These are phyloP conservation scores for Elsinoe batatas DNA, from an alignment of 2,329 filamentous ascomycete species.

Conservation along the genomic window DNA sequence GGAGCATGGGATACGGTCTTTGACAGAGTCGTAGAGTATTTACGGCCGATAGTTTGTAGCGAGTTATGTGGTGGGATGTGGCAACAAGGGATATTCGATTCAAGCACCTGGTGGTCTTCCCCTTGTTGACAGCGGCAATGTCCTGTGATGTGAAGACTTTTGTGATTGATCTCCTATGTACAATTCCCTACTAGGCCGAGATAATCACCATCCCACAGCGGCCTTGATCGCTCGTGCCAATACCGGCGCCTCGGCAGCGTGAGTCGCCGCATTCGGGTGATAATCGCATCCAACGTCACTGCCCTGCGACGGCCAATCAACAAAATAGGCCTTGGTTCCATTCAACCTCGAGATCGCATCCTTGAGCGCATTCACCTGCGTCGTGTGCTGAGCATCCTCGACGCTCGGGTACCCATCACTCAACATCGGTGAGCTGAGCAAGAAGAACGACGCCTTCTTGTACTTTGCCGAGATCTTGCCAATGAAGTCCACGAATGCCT, in stretches of 20 bases:
- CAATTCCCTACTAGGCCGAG: not conserved
- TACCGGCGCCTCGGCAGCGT: not conserved
- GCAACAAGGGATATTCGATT: not conserved
- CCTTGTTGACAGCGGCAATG: not conserved
- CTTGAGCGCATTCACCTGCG: conserved; percentile 28
- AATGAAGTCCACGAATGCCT: conserved; percentile 30
- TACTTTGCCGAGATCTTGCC: conserved; percentile 29
- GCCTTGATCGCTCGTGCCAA: not conserved
- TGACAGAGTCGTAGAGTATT: not conserved
- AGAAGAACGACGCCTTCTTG: conserved; percentile 30
- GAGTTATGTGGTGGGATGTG: not conserved
- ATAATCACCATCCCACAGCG: not conserved
- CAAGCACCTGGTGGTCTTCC: not conserved
- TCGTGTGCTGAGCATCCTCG: conserved; percentile 32
- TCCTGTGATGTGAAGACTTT: not conserved
- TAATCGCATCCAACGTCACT: conserved; percentile 1
- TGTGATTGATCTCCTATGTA: not conserved
- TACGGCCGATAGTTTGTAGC: not conserved
- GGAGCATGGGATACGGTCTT: not conserved
- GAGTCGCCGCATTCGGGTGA: not conserved
- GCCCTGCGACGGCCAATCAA: conserved; percentile 35
- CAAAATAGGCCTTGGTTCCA: conserved; percentile 28
- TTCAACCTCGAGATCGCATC: conserved; percentile 26
- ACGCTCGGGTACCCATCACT: conserved; percentile 30
- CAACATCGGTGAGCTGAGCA: conserved; percentile 34